Evolutionary conservation across 139 green algal genomes (phyloP).

Genomic region (Micractinium conductrix): DNA sequence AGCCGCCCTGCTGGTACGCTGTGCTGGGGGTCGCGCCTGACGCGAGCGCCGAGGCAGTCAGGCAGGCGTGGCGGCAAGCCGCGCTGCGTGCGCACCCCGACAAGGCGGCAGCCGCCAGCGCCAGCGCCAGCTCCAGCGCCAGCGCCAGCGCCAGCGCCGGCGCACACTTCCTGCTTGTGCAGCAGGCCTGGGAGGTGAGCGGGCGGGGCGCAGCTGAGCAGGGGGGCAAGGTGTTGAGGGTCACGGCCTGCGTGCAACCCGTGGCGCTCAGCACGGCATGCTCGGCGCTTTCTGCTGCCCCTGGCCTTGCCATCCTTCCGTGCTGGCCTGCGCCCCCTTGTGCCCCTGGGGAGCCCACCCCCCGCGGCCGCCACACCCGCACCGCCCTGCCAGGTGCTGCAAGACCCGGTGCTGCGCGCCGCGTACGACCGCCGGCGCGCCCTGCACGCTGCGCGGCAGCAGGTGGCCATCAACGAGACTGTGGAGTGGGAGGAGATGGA

Average conservation of each 20-base stretch:
- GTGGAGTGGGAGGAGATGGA: slow-evolving; percentile 27
- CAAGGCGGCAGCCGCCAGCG: slow-evolving; percentile 20
- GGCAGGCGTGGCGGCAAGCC: slow-evolving; percentile 80
- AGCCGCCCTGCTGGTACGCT: slow-evolving; percentile 23
- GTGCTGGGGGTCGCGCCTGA: slow-evolving; percentile 43
- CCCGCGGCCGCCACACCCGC: not conserved
- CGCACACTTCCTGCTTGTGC: slow-evolving; percentile 17
- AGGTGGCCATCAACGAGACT: slow-evolving; percentile 31
- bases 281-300: not conserved
- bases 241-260: not conserved
- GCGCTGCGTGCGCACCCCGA: slow-evolving; percentile 91
- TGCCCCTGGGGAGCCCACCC: not conserved
- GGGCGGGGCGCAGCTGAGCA: not conserved
- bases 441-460: not conserved
- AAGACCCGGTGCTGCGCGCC: not conserved
- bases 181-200: slow-evolving; percentile 33
- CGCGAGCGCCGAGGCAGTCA: slow-evolving; percentile 69
- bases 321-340: not conserved
- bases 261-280: not conserved
- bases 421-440: slow-evolving; percentile 42
- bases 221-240: not conserved
- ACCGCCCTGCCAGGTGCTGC: not conserved
- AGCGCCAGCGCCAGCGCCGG: not conserved
- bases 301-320: not conserved
- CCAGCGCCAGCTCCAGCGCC: not conserved